Conservation (phyloP, 371 early-diverging fungal species). For the Rhizomucor pusillus region DNA sequence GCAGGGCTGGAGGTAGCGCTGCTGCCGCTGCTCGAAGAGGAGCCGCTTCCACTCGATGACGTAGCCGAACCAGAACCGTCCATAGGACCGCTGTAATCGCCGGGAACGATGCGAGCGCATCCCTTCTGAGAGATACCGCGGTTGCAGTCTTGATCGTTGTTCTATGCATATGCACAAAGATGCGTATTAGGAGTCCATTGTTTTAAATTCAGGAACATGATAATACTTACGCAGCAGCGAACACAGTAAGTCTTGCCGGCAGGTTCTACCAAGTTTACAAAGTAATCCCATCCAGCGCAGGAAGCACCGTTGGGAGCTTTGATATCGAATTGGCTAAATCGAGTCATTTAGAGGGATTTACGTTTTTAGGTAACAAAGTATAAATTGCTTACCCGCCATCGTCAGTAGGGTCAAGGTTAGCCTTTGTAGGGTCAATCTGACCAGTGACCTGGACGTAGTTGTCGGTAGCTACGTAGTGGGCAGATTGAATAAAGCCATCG, state of each 20-base stretch:
- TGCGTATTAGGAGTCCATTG: not conserved
- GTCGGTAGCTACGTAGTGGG: slow-evolving; percentile 40
- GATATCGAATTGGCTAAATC: slow-evolving; percentile 38
- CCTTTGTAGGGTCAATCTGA: slow-evolving; percentile 42
- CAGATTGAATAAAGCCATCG: slow-evolving; percentile 43
- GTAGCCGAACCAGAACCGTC: not conserved
- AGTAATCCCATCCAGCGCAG: slow-evolving; percentile 48
- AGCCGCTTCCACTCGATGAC: not conserved
- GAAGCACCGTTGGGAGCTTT: slow-evolving; percentile 44
- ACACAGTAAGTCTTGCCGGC: slow-evolving; percentile 44
- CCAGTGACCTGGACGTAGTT: slow-evolving; percentile 58
- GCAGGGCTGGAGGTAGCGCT: slow-evolving; percentile 8
- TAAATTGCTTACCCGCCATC: slow-evolving; percentile 35
- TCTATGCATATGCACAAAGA: not conserved
- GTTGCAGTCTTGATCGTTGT: slow-evolving; percentile 34
- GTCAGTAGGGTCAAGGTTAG: slow-evolving; percentile 32
- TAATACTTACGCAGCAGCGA: slow-evolving; percentile 51
- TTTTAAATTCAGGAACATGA: not conserved
- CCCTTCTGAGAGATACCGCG: slow-evolving; percentile 36
- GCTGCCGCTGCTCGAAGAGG: slow-evolving; percentile 7
- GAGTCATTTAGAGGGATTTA: not conserved
- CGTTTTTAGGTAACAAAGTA: no score
- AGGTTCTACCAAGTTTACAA: slow-evolving; percentile 55
- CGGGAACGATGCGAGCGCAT: slow-evolving; percentile 37
- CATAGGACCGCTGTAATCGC: slow-evolving; percentile 37